Evolutionary conservation across 371 early-diverging fungal species (phyloP).

Genomic region (Mortierella sp.): DNA sequence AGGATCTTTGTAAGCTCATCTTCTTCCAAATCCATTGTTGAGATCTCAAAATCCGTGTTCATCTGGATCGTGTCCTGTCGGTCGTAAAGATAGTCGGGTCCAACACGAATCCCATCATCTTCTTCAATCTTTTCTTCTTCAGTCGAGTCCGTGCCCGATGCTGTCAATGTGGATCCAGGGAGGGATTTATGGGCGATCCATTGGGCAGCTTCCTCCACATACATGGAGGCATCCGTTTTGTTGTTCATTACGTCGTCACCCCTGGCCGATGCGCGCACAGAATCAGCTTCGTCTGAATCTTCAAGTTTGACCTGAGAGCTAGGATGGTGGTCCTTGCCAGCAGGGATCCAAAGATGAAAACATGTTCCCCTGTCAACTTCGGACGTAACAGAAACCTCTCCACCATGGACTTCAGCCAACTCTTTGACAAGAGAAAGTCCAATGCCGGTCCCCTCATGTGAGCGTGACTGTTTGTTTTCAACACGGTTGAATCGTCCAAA

Average conservation of each 20-base stretch:
- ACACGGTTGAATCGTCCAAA: conserved; percentile 61
- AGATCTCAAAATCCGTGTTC: conserved; percentile 32
- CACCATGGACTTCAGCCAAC: conserved; percentile 59
- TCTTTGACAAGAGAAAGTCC: conserved; percentile 61
- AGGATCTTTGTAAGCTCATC: conserved; percentile 37
- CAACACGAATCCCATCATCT: conserved; percentile 15
- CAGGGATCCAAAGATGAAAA: conserved; percentile 54
- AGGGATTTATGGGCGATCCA: conserved; percentile 49
- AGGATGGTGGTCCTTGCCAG: conserved; percentile 46
- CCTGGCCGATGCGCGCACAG: not conserved
- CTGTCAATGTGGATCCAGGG: conserved; percentile 39
- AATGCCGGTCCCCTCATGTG: conserved; percentile 62
- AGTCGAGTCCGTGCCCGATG: conserved; percentile 50
- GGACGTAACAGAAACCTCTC: conserved; percentile 53
- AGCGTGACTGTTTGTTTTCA: conserved; percentile 56
- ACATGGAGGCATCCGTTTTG: conserved; percentile 53
- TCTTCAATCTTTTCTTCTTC: conserved; percentile 48
- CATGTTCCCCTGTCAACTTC: conserved; percentile 53
- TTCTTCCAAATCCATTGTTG: conserved; percentile 31
- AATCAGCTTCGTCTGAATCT: conserved; percentile 13
- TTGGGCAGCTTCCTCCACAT: conserved; percentile 46
- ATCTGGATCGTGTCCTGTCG: conserved; percentile 17
- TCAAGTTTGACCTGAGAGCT: conserved; percentile 36
- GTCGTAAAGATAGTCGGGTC: conserved; percentile 20
- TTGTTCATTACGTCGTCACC: conserved; percentile 28